Conservation (phyloP, 2,329 filamentous ascomycete genomes). For the Dothistroma pini region DNA sequence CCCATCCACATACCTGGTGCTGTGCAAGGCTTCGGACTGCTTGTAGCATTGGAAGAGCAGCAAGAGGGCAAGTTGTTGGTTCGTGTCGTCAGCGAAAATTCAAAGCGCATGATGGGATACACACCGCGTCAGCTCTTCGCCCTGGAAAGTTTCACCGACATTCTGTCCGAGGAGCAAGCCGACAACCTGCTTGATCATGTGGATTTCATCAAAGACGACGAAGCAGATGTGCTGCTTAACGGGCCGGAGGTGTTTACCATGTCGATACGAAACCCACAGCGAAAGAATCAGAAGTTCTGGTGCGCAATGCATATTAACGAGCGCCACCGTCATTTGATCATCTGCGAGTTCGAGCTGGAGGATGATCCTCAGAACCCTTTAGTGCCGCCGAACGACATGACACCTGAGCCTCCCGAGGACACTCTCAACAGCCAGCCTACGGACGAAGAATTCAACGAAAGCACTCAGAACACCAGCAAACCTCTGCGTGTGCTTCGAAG, state of each 20-base stretch:
- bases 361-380: constrained; percentile 68
- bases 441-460: constrained; percentile 67
- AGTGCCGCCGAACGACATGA: constrained; percentile 57
- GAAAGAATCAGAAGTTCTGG: constrained; percentile 68
- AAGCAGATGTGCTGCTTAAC: constrained; percentile 67
- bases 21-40: constrained; percentile 72
- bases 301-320: constrained; percentile 78
- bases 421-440: constrained; percentile 72
- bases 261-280: constrained; percentile 59
- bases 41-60: constrained; percentile 71
- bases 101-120: constrained; percentile 69
- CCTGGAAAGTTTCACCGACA: constrained; percentile 73
- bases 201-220: constrained; percentile 82
- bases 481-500: constrained; percentile 73
- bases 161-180: constrained; percentile 76
- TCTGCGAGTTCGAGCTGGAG: constrained; percentile 87
- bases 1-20: constrained; percentile 85
- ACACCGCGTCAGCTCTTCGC: constrained; percentile 71
- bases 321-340: constrained; percentile 64
- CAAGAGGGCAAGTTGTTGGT: constrained; percentile 64
- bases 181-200: constrained; percentile 83
- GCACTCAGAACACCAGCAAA: constrained; percentile 70
- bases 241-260: constrained; percentile 85
- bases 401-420: constrained; percentile 64
- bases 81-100: constrained; percentile 78